Evolutionary conservation across 2,329 filamentous ascomycete genomes (phyloP).

Genomic region (Colletotrichum endophyticum): DNA sequence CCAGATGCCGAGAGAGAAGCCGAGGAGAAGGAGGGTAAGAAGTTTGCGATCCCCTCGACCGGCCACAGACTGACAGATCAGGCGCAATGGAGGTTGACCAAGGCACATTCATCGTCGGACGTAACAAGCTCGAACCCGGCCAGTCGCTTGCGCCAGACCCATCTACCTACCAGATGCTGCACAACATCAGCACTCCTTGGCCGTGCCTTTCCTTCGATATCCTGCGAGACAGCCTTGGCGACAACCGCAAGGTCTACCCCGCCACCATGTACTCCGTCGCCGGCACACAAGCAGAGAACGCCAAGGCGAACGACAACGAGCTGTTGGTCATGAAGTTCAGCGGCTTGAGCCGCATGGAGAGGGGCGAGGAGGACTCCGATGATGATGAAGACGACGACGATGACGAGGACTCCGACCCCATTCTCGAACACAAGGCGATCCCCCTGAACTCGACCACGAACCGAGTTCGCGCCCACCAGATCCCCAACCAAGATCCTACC

Average conservation of each 20-base stretch:
- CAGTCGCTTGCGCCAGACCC: conserved; percentile 91
- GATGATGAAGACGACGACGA: conserved; percentile 67
- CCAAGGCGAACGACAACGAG: conserved; percentile 83
- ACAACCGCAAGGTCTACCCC: conserved; percentile 90
- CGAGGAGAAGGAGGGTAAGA: conserved; percentile 75
- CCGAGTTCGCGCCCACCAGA: conserved; percentile 87
- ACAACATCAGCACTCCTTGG: conserved; percentile 93
- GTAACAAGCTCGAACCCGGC: conserved; percentile 87
- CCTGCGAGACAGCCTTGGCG: conserved; percentile 82
- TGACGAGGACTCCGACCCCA: conserved; percentile 82
- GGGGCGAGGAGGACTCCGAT: conserved; percentile 68
- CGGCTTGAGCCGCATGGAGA: conserved; percentile 86
- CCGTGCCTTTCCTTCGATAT: conserved; percentile 97
- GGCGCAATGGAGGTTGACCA: conserved; percentile 93
- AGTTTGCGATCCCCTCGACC: background rate
- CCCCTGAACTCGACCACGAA: conserved; percentile 89
- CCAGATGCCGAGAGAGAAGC: conserved; percentile 92
- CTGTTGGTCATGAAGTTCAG: conserved; percentile 97
- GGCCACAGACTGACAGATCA: conserved; percentile 27
- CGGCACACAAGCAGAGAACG: conserved; percentile 86
- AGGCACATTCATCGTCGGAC: conserved; percentile 93
- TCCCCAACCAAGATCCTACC: conserved; percentile 72
- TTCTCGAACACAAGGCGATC: conserved; percentile 91
- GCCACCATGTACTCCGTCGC: conserved; percentile 94
- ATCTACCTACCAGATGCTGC: conserved; percentile 97